These are phyloP conservation scores for Cryptosporidium tyzzeri DNA, from an alignment of 169 alveolate species.

Conservation along the genomic window DNA sequence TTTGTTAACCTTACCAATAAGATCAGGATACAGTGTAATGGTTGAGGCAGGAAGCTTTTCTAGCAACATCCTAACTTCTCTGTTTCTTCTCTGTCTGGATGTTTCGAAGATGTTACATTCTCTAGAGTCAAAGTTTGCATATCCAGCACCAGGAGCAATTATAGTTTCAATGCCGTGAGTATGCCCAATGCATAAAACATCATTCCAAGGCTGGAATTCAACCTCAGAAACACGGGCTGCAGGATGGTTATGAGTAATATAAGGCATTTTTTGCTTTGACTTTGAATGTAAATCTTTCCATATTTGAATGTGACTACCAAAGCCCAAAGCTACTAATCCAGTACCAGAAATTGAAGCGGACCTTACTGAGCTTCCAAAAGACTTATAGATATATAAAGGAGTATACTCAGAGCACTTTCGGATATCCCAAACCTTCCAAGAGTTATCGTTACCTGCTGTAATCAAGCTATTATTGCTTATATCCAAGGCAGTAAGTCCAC, in stretches of 20 bases:
- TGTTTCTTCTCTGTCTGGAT: slow-evolving; percentile 87
- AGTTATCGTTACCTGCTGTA: slow-evolving; percentile 86
- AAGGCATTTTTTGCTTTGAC: slow-evolving; percentile 87
- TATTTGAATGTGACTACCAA: slow-evolving; percentile 84
- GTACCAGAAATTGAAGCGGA: slow-evolving; percentile 83
- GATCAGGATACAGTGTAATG: slow-evolving; percentile 87
- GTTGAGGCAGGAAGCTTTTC: slow-evolving; percentile 95
- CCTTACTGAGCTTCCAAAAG: slow-evolving; percentile 81
- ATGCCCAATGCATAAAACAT: slow-evolving; percentile 93
- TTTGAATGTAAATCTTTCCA: slow-evolving; percentile 88
- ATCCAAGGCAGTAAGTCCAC: slow-evolving; percentile 81
- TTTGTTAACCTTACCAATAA: slow-evolving; percentile 89
- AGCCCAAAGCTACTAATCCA: slow-evolving; percentile 87
- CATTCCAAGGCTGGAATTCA: slow-evolving; percentile 94
- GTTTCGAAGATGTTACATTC: slow-evolving; percentile 90
- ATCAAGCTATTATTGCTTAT: slow-evolving; percentile 81
- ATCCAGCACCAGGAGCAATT: slow-evolving; percentile 95
- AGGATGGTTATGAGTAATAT: slow-evolving; percentile 85
- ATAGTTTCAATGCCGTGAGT: slow-evolving; percentile 88
- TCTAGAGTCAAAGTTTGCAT: slow-evolving; percentile 92
- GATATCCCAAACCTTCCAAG: slow-evolving; percentile 94
- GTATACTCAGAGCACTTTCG: slow-evolving; percentile 86
- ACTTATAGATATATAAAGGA: slow-evolving; percentile 67
- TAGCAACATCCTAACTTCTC: slow-evolving; percentile 89
- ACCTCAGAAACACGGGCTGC: slow-evolving; percentile 83